Evolutionary conservation across 116 monocot species (phyloP), one percentile per base, ranked within the genome.

Genomic region (Zostera marina): DNA sequence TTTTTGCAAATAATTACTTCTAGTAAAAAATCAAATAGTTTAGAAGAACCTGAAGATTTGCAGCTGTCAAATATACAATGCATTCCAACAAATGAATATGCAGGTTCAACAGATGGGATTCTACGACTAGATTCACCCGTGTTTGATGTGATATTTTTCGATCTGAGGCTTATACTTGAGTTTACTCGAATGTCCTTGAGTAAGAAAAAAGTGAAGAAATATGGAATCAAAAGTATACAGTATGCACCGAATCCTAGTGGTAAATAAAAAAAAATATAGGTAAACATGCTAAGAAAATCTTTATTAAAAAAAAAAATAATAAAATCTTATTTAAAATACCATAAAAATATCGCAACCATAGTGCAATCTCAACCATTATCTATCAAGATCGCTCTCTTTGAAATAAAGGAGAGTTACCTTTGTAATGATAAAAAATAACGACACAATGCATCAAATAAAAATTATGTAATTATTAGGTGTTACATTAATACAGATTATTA

Each of bases 51-150:
- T 81, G 86, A 78, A 71, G 74, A 78, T 74, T 81, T 98, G 62
- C 90, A 98, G 73, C 72, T 72, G 71, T 98, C 98, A 83, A 98
- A 98, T 58, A 98, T 83, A 67, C 83, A 86, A 56, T 98, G 90
- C 90, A 98, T 90, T 62, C 98, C 98, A 63, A 98, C 83, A 79
- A 98, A 98, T 42, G 98, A 98, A 75, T 98, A 98, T 71, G 83
- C 98, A 74, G 78, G 83, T 58, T 98, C 83, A 66, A 54, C 74
- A 56, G 60, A 47, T 61, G 72, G 73, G 51, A 77, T 26, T 53
- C 70, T 82, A 0, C 68, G 78, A 41, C 81, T 80, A 58, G 54
- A 26, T 68, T 83, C 85, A 71, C 70, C 76, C 38, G 56, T 59
- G 54, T 58, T 81, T 60, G 83, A 92, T 66, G 68, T 65, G 46